Conservation (phyloP, 495 filamentous ascomycete genomes). For the Aspergillus homomorphus region DNA sequence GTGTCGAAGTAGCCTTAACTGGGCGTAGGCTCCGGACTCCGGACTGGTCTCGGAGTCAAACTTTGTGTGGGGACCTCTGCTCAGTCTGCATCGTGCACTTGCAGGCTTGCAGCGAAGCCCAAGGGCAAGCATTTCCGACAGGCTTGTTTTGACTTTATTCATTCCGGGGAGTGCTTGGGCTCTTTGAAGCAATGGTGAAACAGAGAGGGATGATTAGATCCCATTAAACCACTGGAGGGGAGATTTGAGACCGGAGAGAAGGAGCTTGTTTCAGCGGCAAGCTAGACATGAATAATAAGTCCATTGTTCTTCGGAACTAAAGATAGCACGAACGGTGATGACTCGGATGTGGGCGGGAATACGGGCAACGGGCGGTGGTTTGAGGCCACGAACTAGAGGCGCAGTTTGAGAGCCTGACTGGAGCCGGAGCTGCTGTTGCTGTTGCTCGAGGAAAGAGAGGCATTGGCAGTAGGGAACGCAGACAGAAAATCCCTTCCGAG, state of each 20-base stretch:
- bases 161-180: slow-evolving; percentile 11
- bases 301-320: background rate
- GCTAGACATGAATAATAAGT: background rate
- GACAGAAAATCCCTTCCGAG: too few species aligned
- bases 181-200: slow-evolving; percentile 25
- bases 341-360: too few species aligned
- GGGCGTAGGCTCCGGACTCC: slow-evolving; percentile 4
- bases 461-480: background rate
- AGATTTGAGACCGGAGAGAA: slow-evolving; percentile 7
- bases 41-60: background rate
- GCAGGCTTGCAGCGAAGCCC: background rate
- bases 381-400: background rate
- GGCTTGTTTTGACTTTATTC: slow-evolving; percentile 9
- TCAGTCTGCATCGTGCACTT: background rate
- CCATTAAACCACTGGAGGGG: slow-evolving; percentile 11
- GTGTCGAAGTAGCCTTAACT: slow-evolving; percentile 5
- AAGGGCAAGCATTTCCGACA: background rate
- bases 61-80: background rate
- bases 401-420: background rate
- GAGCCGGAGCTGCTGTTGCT: background rate
- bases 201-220: slow-evolving; percentile 10
- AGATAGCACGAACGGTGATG: background rate
- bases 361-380: background rate
- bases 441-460: background rate
- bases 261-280: slow-evolving; percentile 12